Percentiles rank a stretch among this genome's conserved stretches.
phyloP scores from a whole-genome alignment of 331 rosid genomes.

The Arachis monticola region DNA sequence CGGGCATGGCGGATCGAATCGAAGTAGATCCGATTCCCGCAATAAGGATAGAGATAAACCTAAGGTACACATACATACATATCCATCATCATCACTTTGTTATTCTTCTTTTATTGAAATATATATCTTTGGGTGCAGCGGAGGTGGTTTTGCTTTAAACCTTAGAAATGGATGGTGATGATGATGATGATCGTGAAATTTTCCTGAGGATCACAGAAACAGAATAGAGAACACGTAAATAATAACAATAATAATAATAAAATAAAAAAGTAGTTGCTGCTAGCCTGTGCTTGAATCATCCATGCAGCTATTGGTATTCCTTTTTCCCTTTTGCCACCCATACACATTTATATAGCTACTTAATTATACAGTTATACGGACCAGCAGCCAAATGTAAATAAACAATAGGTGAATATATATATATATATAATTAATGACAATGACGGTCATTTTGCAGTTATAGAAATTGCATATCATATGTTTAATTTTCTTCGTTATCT shows the following conservation, averaged over 20 bases:
- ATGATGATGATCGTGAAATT: conserved; percentile 23
- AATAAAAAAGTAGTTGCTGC: conserved; percentile 17
- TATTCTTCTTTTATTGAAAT: neutral
- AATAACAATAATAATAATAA: no score
- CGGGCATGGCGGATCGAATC: conserved; percentile 28
- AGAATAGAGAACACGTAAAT: conserved; percentile 30
- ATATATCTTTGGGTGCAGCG: conserved; percentile 34
- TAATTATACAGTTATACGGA: neutral
- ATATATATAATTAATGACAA: conserved; percentile 4
- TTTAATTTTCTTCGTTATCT: neutral
- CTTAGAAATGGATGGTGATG: conserved; percentile 27
- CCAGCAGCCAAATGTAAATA: conserved; percentile 9
- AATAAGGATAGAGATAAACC: conserved; percentile 46
- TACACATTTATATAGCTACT: conserved; percentile 29
- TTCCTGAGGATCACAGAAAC: conserved; percentile 26
- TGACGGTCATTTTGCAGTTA: neutral
- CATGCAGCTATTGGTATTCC: conserved; percentile 31
- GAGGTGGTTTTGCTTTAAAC: conserved; percentile 49
- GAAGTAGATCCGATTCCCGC: conserved; percentile 41
- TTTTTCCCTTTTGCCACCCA: conserved; percentile 33
- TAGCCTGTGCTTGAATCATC: conserved; percentile 11
- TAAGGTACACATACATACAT: conserved; percentile 41
- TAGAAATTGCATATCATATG: neutral
- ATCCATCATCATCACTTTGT: no score
- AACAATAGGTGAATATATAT: conserved; percentile 34